A percentile compares a stretch with the other conserved stretches of the same genome.
Evolutionary conservation across 495 filamentous ascomycete genomes (phyloP).

Genomic region (Penicillium cosmopolitanum): DNA sequence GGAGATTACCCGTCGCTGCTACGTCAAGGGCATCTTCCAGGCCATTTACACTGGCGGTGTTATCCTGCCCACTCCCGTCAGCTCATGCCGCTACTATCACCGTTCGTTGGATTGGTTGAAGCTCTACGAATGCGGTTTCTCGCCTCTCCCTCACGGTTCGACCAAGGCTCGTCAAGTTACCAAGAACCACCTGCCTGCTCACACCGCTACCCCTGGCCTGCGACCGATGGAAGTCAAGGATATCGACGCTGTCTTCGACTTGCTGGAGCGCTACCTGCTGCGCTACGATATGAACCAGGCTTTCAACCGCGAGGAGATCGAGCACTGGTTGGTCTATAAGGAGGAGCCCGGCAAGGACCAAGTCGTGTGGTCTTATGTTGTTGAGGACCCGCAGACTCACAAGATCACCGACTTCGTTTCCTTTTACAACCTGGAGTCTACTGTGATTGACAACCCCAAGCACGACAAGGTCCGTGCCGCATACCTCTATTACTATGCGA

Average conservation of each 20-base stretch:
- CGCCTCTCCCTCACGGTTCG: constrained; percentile 75
- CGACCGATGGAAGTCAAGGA: constrained; percentile 83
- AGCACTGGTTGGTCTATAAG: constrained; percentile 84
- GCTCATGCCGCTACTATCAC: constrained; percentile 93
- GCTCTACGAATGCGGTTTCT: constrained; percentile 90
- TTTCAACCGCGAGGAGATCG: constrained; percentile 76
- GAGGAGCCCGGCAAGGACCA: constrained; percentile 63
- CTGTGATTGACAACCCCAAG: constrained; percentile 79
- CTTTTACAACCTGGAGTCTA: constrained; percentile 93
- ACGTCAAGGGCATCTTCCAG: constrained; percentile 81
- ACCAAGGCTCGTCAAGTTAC: constrained; percentile 80
- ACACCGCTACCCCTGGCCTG: constrained; percentile 71
- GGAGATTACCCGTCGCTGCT: constrained; percentile 91
- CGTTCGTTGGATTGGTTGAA: constrained; percentile 93
- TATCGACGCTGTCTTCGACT: constrained; percentile 70
- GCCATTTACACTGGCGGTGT: constrained; percentile 94
- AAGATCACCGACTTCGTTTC: constrained; percentile 97
- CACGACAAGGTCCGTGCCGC: constrained; percentile 79
- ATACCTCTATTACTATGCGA: constrained; percentile 96
- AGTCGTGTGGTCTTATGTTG: constrained; percentile 89
- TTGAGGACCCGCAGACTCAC: constrained; percentile 72
- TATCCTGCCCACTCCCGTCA: constrained; percentile 85
- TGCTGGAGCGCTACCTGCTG: constrained; percentile 77
- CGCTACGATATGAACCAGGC: constrained; percentile 83
- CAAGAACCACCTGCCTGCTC: constrained; percentile 75